Percentiles rank a stretch among this genome's conserved stretches.
Conservation (phyloP, 2,329 filamentous ascomycete genomes). For the Diaporthe sp. region DNA sequence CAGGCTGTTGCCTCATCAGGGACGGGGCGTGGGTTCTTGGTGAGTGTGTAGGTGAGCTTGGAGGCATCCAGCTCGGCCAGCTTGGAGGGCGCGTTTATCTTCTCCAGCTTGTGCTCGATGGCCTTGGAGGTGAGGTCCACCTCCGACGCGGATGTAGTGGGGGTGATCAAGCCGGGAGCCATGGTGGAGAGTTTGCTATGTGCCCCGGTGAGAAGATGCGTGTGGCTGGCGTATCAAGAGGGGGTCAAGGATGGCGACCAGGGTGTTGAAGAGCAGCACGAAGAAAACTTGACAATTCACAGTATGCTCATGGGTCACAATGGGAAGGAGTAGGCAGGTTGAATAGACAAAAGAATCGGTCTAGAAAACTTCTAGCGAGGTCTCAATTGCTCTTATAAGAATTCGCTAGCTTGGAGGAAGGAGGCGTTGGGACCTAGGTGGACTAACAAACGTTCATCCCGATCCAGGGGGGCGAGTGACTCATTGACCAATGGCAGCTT, state of each 20-base stretch:
- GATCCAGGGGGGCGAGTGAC: constrained; percentile 41
- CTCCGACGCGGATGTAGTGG: constrained; percentile 57
- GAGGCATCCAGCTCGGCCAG: constrained; percentile 72
- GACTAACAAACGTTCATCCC: constrained; percentile 8
- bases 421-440: not conserved
- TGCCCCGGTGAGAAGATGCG: not conserved
- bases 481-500: constrained; percentile 43
- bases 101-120: constrained; percentile 63
- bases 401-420: not conserved
- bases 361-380: constrained; percentile 19
- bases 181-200: constrained; percentile 40
- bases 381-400: constrained; percentile 24
- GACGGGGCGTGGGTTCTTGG: constrained; percentile 64
- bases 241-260: not conserved
- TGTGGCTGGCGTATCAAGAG: not conserved
- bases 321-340: not conserved
- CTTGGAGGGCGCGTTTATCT: constrained; percentile 49
- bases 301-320: not conserved
- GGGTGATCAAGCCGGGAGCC: constrained; percentile 48
- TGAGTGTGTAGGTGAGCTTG: constrained; percentile 69
- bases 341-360: constrained; percentile 7
- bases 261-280: not conserved
- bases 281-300: not conserved
- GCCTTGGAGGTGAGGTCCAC: constrained; percentile 66
- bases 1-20: constrained; percentile 64